Conservation (phyloP, 1,284 basidiomycete species). For the Cryptococcus amylolentus region DNA sequence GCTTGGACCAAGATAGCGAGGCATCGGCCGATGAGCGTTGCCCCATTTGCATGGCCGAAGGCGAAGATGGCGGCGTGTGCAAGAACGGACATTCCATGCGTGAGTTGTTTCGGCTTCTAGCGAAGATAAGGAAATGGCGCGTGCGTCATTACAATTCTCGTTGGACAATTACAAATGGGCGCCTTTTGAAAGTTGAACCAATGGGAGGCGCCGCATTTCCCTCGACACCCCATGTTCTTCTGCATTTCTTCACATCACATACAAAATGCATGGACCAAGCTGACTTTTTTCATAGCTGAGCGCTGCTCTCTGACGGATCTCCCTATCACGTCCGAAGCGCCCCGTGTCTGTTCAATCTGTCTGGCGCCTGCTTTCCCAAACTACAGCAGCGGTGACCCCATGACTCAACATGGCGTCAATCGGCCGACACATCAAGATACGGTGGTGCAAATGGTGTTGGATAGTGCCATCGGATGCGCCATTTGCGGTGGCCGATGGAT, state of each 20-base stretch:
- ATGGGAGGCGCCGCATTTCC: no score
- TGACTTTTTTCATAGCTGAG: conserved; percentile 12
- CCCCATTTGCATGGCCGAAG: conserved; percentile 17
- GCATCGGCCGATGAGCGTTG: conserved; percentile 14
- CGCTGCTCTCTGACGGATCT: conserved; percentile 38
- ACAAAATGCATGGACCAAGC: not conserved
- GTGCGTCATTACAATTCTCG: not conserved
- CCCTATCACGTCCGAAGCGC: conserved; percentile 34
- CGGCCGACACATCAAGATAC: not conserved
- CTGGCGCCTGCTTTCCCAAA: conserved; percentile 38
- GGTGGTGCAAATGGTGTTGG: conserved; percentile 27
- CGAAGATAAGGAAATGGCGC: not conserved
- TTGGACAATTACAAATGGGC: not conserved
- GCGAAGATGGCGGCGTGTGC: conserved; percentile 7
- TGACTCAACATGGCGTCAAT: conserved; percentile 1
- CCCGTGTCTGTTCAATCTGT: conserved; percentile 40
- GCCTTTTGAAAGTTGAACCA: not conserved
- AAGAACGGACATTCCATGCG: conserved; percentile 40
- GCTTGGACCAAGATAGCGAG: not conserved
- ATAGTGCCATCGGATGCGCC: conserved; percentile 29
- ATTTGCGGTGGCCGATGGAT: conserved; percentile 43
- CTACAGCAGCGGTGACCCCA: not conserved
- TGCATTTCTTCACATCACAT: not conserved
- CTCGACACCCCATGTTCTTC: no score
- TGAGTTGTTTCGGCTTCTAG: conserved; percentile 17